phyloP scores from a whole-genome alignment of 257 asterid genomes.

The Solanum pennellii region DNA sequence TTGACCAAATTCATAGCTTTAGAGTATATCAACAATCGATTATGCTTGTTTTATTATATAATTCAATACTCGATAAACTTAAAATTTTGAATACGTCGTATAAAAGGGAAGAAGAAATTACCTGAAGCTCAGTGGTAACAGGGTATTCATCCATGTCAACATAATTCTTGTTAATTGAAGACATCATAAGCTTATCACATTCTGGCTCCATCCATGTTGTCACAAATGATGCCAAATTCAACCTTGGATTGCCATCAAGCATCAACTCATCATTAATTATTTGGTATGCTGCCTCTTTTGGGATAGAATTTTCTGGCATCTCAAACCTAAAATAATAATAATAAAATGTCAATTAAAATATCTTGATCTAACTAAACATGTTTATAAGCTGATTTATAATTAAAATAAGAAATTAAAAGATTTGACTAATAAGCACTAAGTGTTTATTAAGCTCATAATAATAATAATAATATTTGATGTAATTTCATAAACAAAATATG shows the following conservation, averaged over 20 bases:
- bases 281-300: slow-evolving; percentile 14
- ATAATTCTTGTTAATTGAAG: slow-evolving; percentile 9
- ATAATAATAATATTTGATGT: not conserved
- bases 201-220: slow-evolving; percentile 16
- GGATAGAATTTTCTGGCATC: slow-evolving; percentile 12
- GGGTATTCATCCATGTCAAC: slow-evolving; percentile 19
- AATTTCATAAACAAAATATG: not conserved
- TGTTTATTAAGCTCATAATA: not conserved
- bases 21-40: no score
- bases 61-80: not conserved
- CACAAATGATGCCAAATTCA: slow-evolving; percentile 13
- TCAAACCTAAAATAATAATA: not conserved
- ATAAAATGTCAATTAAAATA: no score
- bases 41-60: no score
- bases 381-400: no score
- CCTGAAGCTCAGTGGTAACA: slow-evolving; percentile 18
- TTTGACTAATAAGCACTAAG: not conserved
- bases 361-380: not conserved
- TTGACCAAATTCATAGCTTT: no score
- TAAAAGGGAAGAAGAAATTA: not conserved
- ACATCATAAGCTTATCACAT: slow-evolving; percentile 15
- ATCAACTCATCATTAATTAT: slow-evolving; percentile 12
- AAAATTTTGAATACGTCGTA: not conserved
- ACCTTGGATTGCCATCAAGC: slow-evolving; percentile 14
- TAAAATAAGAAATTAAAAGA: no score